Evolutionary conservation across 352 stramenopile species (phyloP).

Genomic region (Globisporangium middletonii): DNA sequence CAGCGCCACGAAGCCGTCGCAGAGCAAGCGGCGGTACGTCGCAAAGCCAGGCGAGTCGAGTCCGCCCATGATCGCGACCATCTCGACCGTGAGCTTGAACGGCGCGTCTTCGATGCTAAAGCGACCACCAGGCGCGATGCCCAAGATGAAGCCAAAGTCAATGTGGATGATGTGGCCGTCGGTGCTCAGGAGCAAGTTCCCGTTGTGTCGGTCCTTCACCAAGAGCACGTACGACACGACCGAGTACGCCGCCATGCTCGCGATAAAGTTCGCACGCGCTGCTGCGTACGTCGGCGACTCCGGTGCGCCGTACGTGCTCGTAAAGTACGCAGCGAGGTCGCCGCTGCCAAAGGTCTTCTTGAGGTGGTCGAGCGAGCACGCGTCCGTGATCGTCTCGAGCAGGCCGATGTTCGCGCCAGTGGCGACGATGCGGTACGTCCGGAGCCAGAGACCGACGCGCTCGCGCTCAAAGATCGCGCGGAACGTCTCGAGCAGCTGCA

Average conservation of each 20-base stretch:
- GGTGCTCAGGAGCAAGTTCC: slow-evolving; percentile 97
- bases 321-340: slow-evolving; percentile 90
- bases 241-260: slow-evolving; percentile 95
- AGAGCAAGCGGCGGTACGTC: slow-evolving; percentile 90
- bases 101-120: slow-evolving; percentile 97
- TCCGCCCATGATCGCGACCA: slow-evolving; percentile 95
- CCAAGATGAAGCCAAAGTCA: slow-evolving; percentile 99
- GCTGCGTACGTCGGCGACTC: slow-evolving; percentile 32
- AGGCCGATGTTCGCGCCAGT: slow-evolving; percentile 92
- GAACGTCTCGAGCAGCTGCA: slow-evolving; percentile 96
- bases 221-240: slow-evolving; percentile 97
- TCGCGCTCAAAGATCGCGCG: slow-evolving; percentile 93
- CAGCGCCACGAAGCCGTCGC: slow-evolving; percentile 91
- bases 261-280: slow-evolving; percentile 92
- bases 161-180: slow-evolving; percentile 97
- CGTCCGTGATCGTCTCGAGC: slow-evolving; percentile 94
- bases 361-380: slow-evolving; percentile 94
- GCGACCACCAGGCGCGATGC: slow-evolving; percentile 95
- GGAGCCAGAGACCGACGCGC: slow-evolving; percentile 88
- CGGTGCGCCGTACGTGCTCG: slow-evolving; percentile 42
- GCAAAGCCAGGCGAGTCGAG: slow-evolving; percentile 81
- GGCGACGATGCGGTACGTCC: slow-evolving; percentile 94
- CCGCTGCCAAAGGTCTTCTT: slow-evolving; percentile 92
- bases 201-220: slow-evolving; percentile 98
- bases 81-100: slow-evolving; percentile 99